Conservation (phyloP, 192 early-diverging fungal genomes). For the Glomus cerebriforme region DNA sequence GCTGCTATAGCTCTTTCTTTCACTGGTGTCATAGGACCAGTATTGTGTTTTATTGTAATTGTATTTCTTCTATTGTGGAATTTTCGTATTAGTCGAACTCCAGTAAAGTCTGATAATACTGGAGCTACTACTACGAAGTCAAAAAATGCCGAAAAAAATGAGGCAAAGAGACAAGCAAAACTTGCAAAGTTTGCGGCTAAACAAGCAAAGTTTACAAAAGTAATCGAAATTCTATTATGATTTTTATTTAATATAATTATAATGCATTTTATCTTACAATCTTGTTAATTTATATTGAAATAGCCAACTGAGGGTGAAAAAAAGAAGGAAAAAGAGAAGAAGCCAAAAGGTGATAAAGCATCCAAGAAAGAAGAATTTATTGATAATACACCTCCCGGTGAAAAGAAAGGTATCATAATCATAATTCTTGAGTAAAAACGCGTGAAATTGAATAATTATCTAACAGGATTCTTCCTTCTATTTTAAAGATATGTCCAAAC, state of each 20-base stretch:
- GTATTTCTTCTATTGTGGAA: no score
- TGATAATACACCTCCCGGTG: slow-evolving; percentile 39
- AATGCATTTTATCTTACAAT: no score
- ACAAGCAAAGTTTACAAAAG: slow-evolving; percentile 63
- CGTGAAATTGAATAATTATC: slow-evolving; percentile 11
- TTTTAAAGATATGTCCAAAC: slow-evolving; percentile 65
- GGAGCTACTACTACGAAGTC: slow-evolving; percentile 41
- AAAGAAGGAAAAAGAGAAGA: slow-evolving; percentile 65
- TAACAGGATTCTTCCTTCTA: no score
- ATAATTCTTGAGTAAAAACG: slow-evolving; percentile 62
- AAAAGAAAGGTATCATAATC: slow-evolving; percentile 38
- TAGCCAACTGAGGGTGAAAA: slow-evolving; percentile 22
- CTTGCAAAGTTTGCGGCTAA: slow-evolving; percentile 92
- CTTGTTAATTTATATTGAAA: slow-evolving; percentile 14
- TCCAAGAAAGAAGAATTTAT: slow-evolving; percentile 37
- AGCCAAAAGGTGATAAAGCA: slow-evolving; percentile 51
- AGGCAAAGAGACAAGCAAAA: slow-evolving; percentile 89
- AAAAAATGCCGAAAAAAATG: slow-evolving; percentile 89
- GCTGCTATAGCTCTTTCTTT: no score
- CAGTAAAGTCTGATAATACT: not conserved
- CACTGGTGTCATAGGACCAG: no score
- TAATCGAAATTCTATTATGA: not conserved
- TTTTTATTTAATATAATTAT: no score
- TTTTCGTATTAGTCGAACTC: not conserved
- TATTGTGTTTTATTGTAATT: no score